These are phyloP conservation scores for Boletus eberwhitei DNA, from an alignment of 768 basidiomycete species.

Conservation along the genomic window DNA sequence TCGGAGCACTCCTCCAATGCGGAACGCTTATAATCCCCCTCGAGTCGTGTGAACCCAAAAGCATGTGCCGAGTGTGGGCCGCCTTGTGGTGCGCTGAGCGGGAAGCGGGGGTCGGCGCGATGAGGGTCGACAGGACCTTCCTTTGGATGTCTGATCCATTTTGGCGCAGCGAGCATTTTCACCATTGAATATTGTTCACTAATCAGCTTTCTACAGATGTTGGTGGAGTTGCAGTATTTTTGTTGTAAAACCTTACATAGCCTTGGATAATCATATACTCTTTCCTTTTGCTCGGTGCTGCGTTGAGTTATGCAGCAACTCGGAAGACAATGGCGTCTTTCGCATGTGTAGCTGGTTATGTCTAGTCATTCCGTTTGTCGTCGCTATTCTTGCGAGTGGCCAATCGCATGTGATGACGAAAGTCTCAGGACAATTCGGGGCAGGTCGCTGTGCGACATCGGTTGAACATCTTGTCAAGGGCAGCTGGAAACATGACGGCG, in stretches of 20 bases:
- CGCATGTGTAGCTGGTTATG: no score
- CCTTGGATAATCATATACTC: neutral
- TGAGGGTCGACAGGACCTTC: constrained; percentile 74
- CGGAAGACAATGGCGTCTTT: neutral
- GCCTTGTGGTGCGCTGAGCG: constrained; percentile 66
- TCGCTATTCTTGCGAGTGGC: no score
- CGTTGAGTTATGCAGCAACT: neutral
- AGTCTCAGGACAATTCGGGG: no score
- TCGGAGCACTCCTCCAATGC: constrained; percentile 70
- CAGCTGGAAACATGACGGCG: neutral
- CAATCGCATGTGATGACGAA: neutral
- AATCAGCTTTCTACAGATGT: constrained; percentile 8
- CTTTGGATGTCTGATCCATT: constrained; percentile 83
- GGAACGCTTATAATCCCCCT: constrained; percentile 73
- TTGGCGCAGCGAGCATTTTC: constrained; percentile 24
- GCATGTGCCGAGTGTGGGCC: constrained; percentile 61
- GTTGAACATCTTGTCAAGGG: neutral
- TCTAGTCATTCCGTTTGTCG: no score
- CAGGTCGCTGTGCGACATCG: neutral
- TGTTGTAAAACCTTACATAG: neutral
- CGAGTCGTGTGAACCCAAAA: constrained; percentile 66
- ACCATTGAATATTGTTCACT: neutral
- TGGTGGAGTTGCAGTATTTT: no score
- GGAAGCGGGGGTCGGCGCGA: constrained; percentile 68
- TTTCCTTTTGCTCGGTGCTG: neutral